phyloP scores from a whole-genome alignment of 2,329 filamentous ascomycete genomes.

The Stagonosporopsis vannaccii region DNA sequence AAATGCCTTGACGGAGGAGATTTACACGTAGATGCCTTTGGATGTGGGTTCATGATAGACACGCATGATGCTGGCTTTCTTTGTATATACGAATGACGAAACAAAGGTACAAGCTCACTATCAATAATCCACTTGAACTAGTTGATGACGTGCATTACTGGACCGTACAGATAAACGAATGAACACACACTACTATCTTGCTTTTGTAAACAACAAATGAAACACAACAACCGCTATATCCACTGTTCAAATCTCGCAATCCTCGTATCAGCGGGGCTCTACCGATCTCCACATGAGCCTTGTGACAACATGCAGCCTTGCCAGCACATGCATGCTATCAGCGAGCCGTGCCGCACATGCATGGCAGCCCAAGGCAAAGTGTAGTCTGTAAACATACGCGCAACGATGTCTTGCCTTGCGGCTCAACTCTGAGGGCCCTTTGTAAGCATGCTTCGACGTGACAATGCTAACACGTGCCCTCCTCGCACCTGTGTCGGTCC shows the following conservation, averaged over 20 bases:
- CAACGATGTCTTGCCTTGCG: neutral
- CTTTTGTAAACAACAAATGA: neutral
- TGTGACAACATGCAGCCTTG: neutral
- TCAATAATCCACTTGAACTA: no score
- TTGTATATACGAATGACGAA: neutral
- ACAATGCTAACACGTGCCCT: slow-evolving; percentile 11
- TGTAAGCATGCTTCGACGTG: neutral
- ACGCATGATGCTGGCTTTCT: neutral
- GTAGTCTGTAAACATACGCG: neutral
- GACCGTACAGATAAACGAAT: neutral
- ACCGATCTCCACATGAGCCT: neutral
- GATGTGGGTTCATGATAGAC: neutral
- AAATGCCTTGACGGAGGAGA: slow-evolving; percentile 57
- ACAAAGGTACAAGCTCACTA: neutral
- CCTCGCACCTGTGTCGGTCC: slow-evolving; percentile 12
- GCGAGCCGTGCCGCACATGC: slow-evolving; percentile 3
- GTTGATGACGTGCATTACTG: neutral
- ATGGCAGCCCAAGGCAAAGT: slow-evolving; percentile 13
- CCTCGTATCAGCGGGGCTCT: neutral
- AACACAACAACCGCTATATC: neutral
- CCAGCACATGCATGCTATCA: neutral
- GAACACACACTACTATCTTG: neutral
- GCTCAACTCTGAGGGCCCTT: neutral
- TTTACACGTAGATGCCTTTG: slow-evolving; percentile 52
- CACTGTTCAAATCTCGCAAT: neutral